Evolutionary conservation across 306 rosid genomes (phyloP).

Genomic region (Comarum palustre): DNA sequence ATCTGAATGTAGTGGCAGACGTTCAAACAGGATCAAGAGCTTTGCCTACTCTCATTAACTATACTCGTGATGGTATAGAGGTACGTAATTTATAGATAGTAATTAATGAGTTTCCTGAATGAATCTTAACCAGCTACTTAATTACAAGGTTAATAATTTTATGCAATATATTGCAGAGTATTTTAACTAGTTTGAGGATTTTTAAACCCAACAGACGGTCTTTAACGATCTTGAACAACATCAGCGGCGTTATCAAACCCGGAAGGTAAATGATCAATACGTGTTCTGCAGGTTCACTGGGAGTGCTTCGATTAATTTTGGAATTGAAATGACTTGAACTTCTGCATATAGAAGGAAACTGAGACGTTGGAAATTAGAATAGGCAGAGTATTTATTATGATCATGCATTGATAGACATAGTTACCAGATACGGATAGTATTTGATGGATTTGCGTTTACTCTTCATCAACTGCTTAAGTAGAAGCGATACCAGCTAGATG

Average conservation of each 20-base stretch:
- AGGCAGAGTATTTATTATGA: not conserved
- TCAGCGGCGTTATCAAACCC: constrained; percentile 65
- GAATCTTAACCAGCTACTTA: not conserved
- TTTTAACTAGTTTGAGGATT: constrained; percentile 43
- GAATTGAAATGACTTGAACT: not conserved
- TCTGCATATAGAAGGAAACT: not conserved
- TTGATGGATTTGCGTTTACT: not conserved
- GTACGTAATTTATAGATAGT: constrained; percentile 19
- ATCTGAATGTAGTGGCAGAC: constrained; percentile 55
- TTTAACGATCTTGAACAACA: constrained; percentile 52
- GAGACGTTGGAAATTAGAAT: not conserved
- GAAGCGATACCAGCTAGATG: not conserved
- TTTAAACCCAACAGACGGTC: constrained; percentile 46
- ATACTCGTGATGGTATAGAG: constrained; percentile 50
- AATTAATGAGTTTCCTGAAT: not conserved
- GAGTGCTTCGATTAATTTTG: not conserved
- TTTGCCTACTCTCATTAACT: constrained; percentile 58
- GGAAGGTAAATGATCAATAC: constrained; percentile 45
- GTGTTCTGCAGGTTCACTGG: not conserved
- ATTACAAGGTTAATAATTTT: too few relatives aligned
- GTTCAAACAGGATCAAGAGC: constrained; percentile 69
- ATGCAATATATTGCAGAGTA: constrained; percentile 36
- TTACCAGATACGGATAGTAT: not conserved
- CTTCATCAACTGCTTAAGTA: not conserved
- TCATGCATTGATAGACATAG: not conserved